Percentiles rank a stretch among this genome's conserved stretches.
phyloP scores from a whole-genome alignment of 2,329 filamentous ascomycete species.

The Ophiostoma perfectum region DNA sequence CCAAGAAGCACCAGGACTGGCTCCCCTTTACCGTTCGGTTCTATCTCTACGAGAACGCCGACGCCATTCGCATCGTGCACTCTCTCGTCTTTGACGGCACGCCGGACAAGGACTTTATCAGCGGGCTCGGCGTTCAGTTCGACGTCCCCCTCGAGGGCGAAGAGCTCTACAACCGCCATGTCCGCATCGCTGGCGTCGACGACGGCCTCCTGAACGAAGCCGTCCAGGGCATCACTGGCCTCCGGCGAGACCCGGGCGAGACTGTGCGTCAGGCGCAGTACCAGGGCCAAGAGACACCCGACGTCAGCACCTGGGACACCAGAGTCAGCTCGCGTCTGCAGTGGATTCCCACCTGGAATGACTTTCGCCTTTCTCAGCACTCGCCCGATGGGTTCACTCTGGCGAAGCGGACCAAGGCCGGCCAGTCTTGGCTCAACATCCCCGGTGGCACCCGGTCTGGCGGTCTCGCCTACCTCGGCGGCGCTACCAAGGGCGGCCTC shows the following conservation, averaged over 20 bases:
- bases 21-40: background rate
- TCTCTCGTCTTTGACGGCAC: background rate
- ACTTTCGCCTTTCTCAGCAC: background rate
- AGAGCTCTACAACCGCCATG: background rate
- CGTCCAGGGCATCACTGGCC: background rate
- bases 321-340: background rate
- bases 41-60: background rate
- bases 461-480: background rate
- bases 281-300: background rate
- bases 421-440: background rate
- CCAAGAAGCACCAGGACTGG: background rate
- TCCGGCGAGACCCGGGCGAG: background rate
- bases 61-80: slow-evolving; percentile 4
- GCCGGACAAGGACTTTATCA: background rate
- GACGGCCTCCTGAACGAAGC: background rate
- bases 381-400: background rate
- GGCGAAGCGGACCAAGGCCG: background rate
- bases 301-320: background rate
- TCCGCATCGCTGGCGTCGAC: background rate
- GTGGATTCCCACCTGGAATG: slow-evolving; percentile 2
- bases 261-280: background rate
- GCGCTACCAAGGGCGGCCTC: background rate
- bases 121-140: slow-evolving; percentile 1
- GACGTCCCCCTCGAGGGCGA: background rate
- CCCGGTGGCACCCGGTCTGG: background rate